A percentile compares a stretch with the other conserved stretches of the same genome.
Conservation (phyloP, 2,329 filamentous ascomycete species). For the Fusarium pseudoanthophilum region DNA sequence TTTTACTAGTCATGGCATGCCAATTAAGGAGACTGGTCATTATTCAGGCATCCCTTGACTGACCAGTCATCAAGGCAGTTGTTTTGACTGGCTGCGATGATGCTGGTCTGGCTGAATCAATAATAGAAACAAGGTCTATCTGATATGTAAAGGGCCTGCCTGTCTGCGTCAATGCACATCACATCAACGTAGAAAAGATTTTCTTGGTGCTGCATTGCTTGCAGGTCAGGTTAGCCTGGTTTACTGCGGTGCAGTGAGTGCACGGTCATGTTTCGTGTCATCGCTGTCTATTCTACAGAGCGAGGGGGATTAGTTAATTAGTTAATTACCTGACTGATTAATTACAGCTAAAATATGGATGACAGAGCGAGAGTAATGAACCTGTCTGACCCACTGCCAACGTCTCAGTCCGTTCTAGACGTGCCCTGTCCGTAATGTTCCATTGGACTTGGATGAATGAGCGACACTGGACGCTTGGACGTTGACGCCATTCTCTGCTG, state of each 20-base stretch:
- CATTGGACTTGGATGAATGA: slow-evolving; percentile 22
- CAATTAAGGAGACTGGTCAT: slow-evolving; percentile 3
- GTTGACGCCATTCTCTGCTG: slow-evolving; percentile 39
- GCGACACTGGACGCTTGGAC: slow-evolving; percentile 25
- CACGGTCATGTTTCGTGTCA: slow-evolving; percentile 15
- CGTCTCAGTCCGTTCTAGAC: slow-evolving; percentile 34
- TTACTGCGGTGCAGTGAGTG: not conserved
- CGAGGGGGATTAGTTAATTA: not conserved
- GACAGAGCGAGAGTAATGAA: not conserved
- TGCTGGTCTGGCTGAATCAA: slow-evolving; percentile 16
- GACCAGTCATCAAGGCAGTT: not conserved
- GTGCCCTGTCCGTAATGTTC: slow-evolving; percentile 7
- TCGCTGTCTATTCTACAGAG: not conserved
- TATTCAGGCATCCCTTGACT: not conserved
- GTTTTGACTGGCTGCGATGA: not conserved
- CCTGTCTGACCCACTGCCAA: slow-evolving; percentile 39
- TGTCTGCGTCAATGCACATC: slow-evolving; percentile 18
- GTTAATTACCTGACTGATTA: not conserved
- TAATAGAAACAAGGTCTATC: slow-evolving; percentile 6
- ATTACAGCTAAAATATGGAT: not conserved
- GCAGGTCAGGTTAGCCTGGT: slow-evolving; percentile 24
- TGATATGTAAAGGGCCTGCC: not conserved
- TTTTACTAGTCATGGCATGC: slow-evolving; percentile 13
- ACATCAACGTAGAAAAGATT: slow-evolving; percentile 9
- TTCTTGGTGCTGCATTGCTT: slow-evolving; percentile 11